A percentile compares a stretch with the other conserved stretches of the same genome.
Conservation (phyloP, 169 alveolate genomes). For the Plasmodium coatneyi region DNA sequence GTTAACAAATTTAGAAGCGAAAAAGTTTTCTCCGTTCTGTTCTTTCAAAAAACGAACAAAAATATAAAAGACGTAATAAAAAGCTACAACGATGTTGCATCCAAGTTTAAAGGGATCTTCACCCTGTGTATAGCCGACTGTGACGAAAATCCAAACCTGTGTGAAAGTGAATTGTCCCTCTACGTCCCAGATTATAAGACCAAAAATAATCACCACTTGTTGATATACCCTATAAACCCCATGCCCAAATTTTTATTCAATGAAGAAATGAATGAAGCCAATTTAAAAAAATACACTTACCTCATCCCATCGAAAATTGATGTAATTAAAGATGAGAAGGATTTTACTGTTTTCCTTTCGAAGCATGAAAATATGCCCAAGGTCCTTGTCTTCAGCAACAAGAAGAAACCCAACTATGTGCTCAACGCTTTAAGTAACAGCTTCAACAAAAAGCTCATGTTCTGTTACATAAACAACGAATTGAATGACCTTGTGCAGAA, state of each 20-base stretch:
- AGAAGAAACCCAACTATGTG: constrained; percentile 81
- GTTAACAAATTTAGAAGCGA: constrained; percentile 81
- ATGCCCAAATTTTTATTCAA: constrained; percentile 79
- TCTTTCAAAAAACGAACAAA: constrained; percentile 79
- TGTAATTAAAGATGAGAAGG: constrained; percentile 74
- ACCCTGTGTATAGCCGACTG: constrained; percentile 81
- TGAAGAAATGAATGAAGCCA: constrained; percentile 65
- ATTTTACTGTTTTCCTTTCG: constrained; percentile 79
- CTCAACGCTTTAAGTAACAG: constrained; percentile 83
- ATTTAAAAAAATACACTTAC: constrained; percentile 59
- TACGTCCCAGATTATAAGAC: constrained; percentile 73
- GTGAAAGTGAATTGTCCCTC: constrained; percentile 76
- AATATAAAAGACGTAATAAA: constrained; percentile 77
- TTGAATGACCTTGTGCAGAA: constrained; percentile 85
- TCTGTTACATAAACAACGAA: constrained; percentile 82
- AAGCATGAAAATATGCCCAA: constrained; percentile 84
- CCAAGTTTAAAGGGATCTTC: constrained; percentile 81
- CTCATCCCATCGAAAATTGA: constrained; percentile 83
- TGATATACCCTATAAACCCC: constrained; percentile 82
- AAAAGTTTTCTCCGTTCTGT: constrained; percentile 78
- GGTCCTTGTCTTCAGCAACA: constrained; percentile 81
- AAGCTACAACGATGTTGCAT: constrained; percentile 77
- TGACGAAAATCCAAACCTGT: constrained; percentile 60
- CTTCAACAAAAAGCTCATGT: constrained; percentile 76
- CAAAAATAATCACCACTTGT: constrained; percentile 76